Conservation (phyloP, 768 basidiomycete species). For the Suillus discolor region DNA sequence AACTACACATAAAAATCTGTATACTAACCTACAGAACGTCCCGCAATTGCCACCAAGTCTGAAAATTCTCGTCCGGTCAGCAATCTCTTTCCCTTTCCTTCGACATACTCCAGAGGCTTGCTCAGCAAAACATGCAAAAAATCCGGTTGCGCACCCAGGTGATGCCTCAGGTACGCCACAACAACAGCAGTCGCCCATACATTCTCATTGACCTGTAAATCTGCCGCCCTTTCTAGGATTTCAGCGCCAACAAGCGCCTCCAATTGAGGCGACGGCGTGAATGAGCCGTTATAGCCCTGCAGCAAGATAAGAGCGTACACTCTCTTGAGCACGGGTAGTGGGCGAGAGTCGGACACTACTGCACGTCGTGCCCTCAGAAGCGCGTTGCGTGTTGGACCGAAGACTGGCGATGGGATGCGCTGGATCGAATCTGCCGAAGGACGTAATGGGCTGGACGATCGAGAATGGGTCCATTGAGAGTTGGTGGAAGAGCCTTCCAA, state of each 20-base stretch:
- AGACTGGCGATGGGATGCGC: conserved; percentile 36
- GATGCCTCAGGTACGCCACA: conserved; percentile 46
- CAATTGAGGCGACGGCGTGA: conserved; percentile 34
- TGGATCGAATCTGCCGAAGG: conserved; percentile 27
- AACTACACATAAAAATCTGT: background rate
- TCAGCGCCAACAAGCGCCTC: conserved; percentile 37
- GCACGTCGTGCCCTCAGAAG: background rate
- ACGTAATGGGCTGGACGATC: conserved; percentile 23
- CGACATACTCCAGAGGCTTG: conserved; percentile 45
- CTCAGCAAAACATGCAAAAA: conserved; percentile 42
- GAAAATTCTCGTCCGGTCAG: conserved; percentile 10
- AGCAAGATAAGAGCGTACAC: conserved; percentile 41
- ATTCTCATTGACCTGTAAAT: conserved; percentile 29
- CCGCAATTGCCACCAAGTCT: conserved; percentile 4
- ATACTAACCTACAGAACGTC: background rate
- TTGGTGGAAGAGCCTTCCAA: conserved; percentile 39
- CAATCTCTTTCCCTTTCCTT: conserved; percentile 8
- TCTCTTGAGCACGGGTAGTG: conserved; percentile 19
- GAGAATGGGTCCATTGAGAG: conserved; percentile 34
- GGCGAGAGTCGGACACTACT: background rate
- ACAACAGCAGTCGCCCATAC: conserved; percentile 54
- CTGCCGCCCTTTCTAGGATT: conserved; percentile 32
- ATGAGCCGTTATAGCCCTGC: conserved; percentile 53
- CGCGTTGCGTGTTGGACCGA: conserved; percentile 15
- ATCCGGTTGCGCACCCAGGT: conserved; percentile 40